These are phyloP conservation scores for Neurospora sp. DNA, from an alignment of 2,329 filamentous ascomycete genomes.

Conservation along the genomic window DNA sequence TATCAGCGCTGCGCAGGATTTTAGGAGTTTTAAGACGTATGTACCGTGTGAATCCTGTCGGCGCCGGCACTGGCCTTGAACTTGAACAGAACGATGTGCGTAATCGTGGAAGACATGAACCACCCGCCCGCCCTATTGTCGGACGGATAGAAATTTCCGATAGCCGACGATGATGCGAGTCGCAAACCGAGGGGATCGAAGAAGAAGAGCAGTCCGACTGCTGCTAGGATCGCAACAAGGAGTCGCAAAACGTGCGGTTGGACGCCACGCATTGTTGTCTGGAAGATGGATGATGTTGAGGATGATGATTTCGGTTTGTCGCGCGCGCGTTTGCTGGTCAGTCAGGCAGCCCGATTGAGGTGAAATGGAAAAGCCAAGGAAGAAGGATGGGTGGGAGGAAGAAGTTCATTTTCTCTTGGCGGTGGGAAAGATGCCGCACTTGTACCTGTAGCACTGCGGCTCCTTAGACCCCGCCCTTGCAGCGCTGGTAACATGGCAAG, in stretches of 20 bases:
- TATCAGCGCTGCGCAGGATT: not conserved
- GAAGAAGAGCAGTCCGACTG: slow-evolving; percentile 9
- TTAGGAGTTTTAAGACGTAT: not conserved
- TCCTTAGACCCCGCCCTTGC: not conserved
- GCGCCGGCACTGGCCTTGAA: slow-evolving; percentile 9
- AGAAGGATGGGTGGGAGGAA: not conserved
- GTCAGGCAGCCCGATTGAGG: not conserved
- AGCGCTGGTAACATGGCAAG: not conserved
- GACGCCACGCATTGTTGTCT: not conserved
- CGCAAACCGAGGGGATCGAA: slow-evolving; percentile 14
- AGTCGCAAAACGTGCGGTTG: not conserved
- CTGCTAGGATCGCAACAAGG: not conserved
- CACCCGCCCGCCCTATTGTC: not conserved
- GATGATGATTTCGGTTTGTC: not conserved
- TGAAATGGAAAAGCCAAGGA: not conserved
- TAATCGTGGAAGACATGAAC: slow-evolving; percentile 5
- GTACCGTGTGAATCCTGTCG: slow-evolving; percentile 8
- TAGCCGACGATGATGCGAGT: slow-evolving; percentile 6
- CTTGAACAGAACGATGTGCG: slow-evolving; percentile 14
- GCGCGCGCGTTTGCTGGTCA: not conserved
- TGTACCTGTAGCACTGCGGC: not conserved
- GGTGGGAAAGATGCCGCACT: not conserved
- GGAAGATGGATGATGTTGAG: not conserved
- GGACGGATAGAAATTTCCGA: not conserved
- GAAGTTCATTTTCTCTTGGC: not conserved